Percentiles rank a stretch among this genome's conserved stretches.
phyloP scores from a whole-genome alignment of 805 yeast species.

The Jamesozyma hellenica region DNA sequence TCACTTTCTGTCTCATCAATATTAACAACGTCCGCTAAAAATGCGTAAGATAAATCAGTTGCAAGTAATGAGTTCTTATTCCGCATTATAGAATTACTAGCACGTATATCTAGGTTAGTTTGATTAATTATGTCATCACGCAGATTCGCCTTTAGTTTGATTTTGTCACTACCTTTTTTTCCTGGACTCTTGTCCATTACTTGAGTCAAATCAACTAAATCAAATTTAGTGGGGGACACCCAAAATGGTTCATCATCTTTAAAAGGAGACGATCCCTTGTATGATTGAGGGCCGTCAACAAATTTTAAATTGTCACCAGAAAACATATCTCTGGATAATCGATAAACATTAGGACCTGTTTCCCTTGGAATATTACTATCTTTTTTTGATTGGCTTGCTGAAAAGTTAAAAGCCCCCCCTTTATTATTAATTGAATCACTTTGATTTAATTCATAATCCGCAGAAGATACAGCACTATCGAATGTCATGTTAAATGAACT shows the following conservation, averaged over 20 bases:
- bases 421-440: too few species aligned
- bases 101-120: too few species aligned
- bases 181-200: not conserved
- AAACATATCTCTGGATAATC: slow-evolving; percentile 8
- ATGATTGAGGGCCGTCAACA: not conserved
- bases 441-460: not conserved
- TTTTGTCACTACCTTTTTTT: not conserved
- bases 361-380: not conserved
- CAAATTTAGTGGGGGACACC: slow-evolving; percentile 28
- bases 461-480: slow-evolving; percentile 8
- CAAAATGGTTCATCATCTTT: slow-evolving; percentile 26
- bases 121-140: too few species aligned
- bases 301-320: slow-evolving; percentile 3
- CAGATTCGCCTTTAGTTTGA: not conserved
- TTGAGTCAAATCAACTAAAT: slow-evolving; percentile 14
- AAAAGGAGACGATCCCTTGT: not conserved
- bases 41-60: slow-evolving; percentile 36
- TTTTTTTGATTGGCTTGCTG: not conserved
- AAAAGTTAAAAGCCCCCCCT: too few species aligned
- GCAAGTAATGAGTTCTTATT: slow-evolving; percentile 5
- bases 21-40: slow-evolving; percentile 30
- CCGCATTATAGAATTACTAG: not conserved
- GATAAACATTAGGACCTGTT: slow-evolving; percentile 5
- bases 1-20: slow-evolving; percentile 7
- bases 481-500: slow-evolving; percentile 28